Base-by-base conservation (phyloP, 2,329 filamentous ascomycete species). In the Sordariomycetes sp. region DNA sequence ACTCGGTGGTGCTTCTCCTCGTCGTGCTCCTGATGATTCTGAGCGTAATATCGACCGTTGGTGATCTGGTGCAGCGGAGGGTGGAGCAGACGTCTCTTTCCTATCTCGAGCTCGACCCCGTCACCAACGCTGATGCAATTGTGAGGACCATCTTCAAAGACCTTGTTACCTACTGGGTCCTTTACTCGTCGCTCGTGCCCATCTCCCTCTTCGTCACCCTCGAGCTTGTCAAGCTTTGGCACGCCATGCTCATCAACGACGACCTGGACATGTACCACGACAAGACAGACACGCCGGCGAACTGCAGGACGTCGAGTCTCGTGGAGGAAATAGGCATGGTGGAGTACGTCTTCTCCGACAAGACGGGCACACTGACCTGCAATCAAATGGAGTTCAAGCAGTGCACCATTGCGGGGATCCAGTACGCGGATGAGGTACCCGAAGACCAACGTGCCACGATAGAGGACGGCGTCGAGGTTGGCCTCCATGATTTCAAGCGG, bases 311-410 rank as follows among this genome's bases (percentile, higher is more conserved):
- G 0, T 97, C 93, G 2, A 97, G 92, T 64, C 77, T 99, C 68
- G 94, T 99, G 12, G 94, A 99, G 74, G 95, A 99, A 68, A 76
- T 99, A 52, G 94, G 94, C 58, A 96, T 97, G 81, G 95, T 99
- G 52, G 94, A 97, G 68, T 99, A 95, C 67, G 94, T 99, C 62
- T 99, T 99, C 71, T 97, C 92, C 0, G 93, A 97, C 77, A 97
- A 97, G 77, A 97, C 93, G 1, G 93, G 93, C 52, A 97, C 93
- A 3, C 76, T 97, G 66, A 97, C 93, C 28, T 96, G 92, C 74
- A 97, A 97, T 68, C 87, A 90, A 80, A 97, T 99, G 94, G 93
- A 97, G 71, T 99, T 97, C 72, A 91, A 91, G 69, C 91, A 97
- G 71, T 95, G 89, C 67, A 88, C 89, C 0, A 97, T 99, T 67